phyloP scores from a whole-genome alignment of 176 grass and related monocot species.

The Cenchrus purpureus region DNA sequence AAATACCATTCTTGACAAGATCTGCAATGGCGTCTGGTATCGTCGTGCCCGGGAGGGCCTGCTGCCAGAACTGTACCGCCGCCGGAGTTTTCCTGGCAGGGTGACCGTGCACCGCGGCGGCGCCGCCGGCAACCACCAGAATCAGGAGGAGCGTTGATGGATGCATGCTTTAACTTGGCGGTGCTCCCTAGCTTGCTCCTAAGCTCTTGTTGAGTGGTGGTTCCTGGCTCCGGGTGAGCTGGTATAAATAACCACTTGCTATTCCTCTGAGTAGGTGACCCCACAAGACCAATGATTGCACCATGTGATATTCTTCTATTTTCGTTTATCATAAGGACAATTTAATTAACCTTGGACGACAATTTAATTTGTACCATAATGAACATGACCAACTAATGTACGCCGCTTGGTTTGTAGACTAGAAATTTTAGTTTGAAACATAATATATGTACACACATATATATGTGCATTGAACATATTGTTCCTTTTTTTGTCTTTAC shows the following conservation, averaged over 20 bases:
- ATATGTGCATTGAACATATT: too few species aligned
- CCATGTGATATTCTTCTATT: background rate
- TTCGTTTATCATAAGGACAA: background rate
- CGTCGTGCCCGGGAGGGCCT: background rate
- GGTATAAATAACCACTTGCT: too few species aligned
- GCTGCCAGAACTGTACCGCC: background rate
- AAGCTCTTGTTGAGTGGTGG: too few species aligned
- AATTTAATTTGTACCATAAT: too few species aligned
- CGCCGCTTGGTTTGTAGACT: too few species aligned
- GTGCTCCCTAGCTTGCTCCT: too few species aligned
- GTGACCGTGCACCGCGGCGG: background rate
- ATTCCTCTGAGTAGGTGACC: background rate
- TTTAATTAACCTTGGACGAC: too few species aligned
- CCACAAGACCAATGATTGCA: background rate
- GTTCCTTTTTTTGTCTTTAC: too few species aligned
- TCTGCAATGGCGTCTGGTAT: constrained; percentile 2
- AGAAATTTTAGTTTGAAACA: too few species aligned
- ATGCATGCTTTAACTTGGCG: background rate
- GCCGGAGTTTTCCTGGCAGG: background rate
- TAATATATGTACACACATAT: too few species aligned
- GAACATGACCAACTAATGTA: too few species aligned
- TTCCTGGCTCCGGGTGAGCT: too few species aligned
- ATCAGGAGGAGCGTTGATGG: background rate
- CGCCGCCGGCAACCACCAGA: background rate
- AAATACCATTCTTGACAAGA: constrained; percentile 2